Evolutionary conservation across 2,329 filamentous ascomycete genomes (phyloP).

Genomic region (Arthrocladium fulminans): DNA sequence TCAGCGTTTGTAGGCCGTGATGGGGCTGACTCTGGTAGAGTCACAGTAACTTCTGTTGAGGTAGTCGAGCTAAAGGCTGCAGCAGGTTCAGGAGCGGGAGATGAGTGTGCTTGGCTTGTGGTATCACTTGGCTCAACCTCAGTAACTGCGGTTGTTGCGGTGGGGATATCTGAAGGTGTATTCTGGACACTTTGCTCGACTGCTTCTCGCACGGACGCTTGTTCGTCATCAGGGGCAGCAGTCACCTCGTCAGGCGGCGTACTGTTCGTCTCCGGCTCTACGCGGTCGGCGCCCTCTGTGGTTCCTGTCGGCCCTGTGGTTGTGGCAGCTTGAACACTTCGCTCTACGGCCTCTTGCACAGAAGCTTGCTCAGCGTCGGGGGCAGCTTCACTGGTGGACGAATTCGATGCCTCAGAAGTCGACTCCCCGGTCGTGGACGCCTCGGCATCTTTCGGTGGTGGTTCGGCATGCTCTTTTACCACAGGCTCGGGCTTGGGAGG

Average conservation of each 20-base stretch:
- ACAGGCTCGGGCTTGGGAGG: background rate
- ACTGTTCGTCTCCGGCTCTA: background rate
- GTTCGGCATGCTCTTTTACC: background rate
- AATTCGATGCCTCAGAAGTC: background rate
- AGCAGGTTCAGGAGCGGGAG: constrained; percentile 13
- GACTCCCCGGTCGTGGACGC: background rate
- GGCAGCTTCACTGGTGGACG: background rate
- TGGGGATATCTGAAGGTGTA: background rate
- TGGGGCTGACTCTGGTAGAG: background rate
- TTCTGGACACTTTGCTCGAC: constrained; percentile 13
- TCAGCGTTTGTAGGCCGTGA: background rate
- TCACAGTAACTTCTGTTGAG: background rate
- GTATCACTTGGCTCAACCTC: constrained; percentile 13
- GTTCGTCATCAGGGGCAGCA: constrained; percentile 17
- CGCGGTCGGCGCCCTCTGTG: background rate
- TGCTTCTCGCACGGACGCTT: constrained; percentile 18
- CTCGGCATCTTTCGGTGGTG: background rate
- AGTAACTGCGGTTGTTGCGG: constrained; percentile 1
- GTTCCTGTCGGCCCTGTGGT: background rate
- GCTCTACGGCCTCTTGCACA: constrained; percentile 15
- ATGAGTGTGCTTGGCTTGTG: constrained; percentile 11
- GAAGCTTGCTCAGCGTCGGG: background rate
- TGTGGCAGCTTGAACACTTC: constrained; percentile 9
- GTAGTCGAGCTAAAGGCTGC: too few relatives aligned
- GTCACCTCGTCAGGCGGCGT: constrained; percentile 4